Evolutionary conservation across 352 stramenopile species (phyloP).

Genomic region (Globisporangium cederbergense): DNA sequence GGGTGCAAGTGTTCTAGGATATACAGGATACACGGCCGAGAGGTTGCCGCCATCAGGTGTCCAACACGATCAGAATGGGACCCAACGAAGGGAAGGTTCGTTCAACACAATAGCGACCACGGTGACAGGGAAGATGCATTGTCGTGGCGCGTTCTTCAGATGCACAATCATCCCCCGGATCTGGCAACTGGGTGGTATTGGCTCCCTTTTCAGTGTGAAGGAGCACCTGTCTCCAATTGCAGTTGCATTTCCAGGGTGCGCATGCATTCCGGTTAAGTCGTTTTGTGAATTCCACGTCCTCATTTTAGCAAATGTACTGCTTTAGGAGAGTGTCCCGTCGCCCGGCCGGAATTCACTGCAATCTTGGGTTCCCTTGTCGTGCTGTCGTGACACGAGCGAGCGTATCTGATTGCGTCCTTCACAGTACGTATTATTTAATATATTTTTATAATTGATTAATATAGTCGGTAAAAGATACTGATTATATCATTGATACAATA

Average conservation of each 20-base stretch:
- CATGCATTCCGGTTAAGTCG: constrained; percentile 12
- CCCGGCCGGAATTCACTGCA: neutral
- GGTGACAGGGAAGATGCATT: neutral
- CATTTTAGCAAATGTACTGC: neutral
- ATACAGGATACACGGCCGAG: neutral
- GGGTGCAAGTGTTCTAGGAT: neutral
- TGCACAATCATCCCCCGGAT: constrained; percentile 2
- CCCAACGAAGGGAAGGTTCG: neutral
- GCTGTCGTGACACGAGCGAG: constrained; percentile 4
- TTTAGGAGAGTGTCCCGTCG: neutral
- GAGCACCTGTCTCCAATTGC: constrained; percentile 12
- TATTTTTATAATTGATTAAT: no score
- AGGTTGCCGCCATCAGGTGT: no score
- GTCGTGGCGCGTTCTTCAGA: constrained; percentile 7
- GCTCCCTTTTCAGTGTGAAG: no score
- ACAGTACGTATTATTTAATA: no score
- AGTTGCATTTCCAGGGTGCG: neutral
- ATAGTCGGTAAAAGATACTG: no score
- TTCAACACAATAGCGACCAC: no score
- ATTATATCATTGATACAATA: no score
- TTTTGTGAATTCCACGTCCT: neutral
- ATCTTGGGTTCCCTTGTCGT: constrained; percentile 1
- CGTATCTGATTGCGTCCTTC: neutral
- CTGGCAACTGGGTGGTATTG: neutral
- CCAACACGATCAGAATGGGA: neutral